These are phyloP conservation scores for Penicillium paneum DNA, from an alignment of 2,329 filamentous ascomycete genomes.

Conservation along the genomic window DNA sequence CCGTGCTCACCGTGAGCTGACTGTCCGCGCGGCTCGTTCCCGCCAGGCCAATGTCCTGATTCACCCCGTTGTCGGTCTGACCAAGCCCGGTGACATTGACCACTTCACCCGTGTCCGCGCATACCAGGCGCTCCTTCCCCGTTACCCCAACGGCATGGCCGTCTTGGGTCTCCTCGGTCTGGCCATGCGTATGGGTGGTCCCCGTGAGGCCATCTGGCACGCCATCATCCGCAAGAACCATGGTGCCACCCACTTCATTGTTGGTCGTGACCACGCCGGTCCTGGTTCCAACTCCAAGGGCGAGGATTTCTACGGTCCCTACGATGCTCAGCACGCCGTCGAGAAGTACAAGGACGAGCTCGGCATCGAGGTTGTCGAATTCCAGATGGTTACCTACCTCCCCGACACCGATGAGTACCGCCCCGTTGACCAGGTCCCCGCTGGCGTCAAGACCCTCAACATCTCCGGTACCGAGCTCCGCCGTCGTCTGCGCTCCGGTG, in stretches of 20 bases:
- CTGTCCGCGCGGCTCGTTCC: constrained; percentile 89
- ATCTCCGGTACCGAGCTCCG: constrained; percentile 90
- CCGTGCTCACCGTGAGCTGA: constrained; percentile 95
- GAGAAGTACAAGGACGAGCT: constrained; percentile 96
- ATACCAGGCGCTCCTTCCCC: constrained; percentile 92
- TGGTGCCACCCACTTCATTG: constrained; percentile 98
- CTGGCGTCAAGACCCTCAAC: constrained; percentile 80
- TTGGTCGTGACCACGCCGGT: constrained; percentile 95
- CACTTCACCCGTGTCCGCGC: constrained; percentile 99
- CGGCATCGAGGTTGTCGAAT: constrained; percentile 96
- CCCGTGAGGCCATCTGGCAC: constrained; percentile 98
- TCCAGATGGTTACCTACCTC: constrained; percentile 99
- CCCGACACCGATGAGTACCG: constrained; percentile 96
- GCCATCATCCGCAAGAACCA: constrained; percentile 99
- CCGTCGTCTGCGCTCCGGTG: constrained; percentile 81
- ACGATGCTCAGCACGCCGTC: constrained; percentile 93
- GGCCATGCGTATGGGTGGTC: constrained; percentile 98
- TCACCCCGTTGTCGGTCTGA: constrained; percentile 96
- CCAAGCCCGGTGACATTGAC: constrained; percentile 98
- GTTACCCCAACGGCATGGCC: constrained; percentile 99
- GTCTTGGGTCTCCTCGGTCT: constrained; percentile 90
- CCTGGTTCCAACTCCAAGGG: constrained; percentile 98
- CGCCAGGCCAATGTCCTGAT: constrained; percentile 98
- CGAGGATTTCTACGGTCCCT: constrained; percentile 95
- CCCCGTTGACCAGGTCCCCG: constrained; percentile 83